Percentiles rank a stretch among this genome's conserved stretches.
phyloP scores from a whole-genome alignment of 2,329 filamentous ascomycete species.

The Tolypocladium capitatum region DNA sequence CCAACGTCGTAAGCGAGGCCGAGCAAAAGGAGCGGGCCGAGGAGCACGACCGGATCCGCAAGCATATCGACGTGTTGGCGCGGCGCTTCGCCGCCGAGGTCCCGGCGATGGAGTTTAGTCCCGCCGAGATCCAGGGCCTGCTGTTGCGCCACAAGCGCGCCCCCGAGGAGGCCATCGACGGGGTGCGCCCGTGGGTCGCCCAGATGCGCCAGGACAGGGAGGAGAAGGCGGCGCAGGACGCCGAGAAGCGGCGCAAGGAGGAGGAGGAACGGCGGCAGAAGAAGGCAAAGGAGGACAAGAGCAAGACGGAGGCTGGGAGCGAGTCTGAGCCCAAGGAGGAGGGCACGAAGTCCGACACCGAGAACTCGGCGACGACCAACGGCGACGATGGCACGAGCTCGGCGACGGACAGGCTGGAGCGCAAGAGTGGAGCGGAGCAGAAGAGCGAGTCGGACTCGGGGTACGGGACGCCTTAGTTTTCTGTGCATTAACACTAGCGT shows the following conservation, averaged over 20 bases:
- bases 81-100: slow-evolving; percentile 33
- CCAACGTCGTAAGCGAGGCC: slow-evolving; percentile 16
- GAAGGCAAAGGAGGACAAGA: slow-evolving; percentile 4
- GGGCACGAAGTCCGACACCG: neutral
- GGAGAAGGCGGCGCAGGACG: slow-evolving; percentile 21
- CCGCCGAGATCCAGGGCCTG: slow-evolving; percentile 47
- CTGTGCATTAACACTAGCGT: neutral
- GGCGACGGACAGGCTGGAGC: neutral
- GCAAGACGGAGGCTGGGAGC: neutral
- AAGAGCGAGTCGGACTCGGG: slow-evolving; percentile 21
- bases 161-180: slow-evolving; percentile 33
- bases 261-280: slow-evolving; percentile 10
- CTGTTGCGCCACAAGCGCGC: slow-evolving; percentile 42
- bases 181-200: slow-evolving; percentile 34
- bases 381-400: neutral
- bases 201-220: slow-evolving; percentile 35
- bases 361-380: neutral
- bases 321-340: neutral
- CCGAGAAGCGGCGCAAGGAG: slow-evolving; percentile 11
- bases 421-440: neutral
- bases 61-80: slow-evolving; percentile 32
- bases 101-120: slow-evolving; percentile 43
- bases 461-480: slow-evolving; percentile 15
- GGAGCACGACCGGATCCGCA: slow-evolving; percentile 20
- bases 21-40: slow-evolving; percentile 13